A percentile compares a stretch with the other conserved stretches of the same genome.
phyloP scores from a whole-genome alignment of 805 yeast species.

The Zygoascus flipseniorum region DNA sequence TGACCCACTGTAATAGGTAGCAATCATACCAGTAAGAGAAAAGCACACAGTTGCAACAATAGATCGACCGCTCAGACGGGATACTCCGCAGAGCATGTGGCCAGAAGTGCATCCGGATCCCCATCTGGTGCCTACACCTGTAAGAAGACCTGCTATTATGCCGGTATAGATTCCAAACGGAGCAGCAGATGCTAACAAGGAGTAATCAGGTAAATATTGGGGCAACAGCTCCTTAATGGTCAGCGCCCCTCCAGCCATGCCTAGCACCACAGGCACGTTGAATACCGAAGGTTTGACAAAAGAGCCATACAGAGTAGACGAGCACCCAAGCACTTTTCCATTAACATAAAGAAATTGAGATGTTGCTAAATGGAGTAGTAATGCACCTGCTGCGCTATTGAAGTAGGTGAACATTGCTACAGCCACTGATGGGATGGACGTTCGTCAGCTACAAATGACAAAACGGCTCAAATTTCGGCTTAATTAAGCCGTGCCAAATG shows the following conservation, averaged over 20 bases:
- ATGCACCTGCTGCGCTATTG: conserved; percentile 39
- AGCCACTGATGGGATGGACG: no score
- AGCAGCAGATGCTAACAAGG: conserved; percentile 3
- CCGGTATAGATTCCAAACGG: conserved; percentile 11
- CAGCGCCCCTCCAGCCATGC: conserved; percentile 27
- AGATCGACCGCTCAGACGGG: conserved; percentile 38
- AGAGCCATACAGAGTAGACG: conserved; percentile 34
- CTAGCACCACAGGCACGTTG: conserved; percentile 29
- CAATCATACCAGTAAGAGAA: conserved; percentile 28
- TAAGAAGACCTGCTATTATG: conserved; percentile 33
- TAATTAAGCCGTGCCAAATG: no score
- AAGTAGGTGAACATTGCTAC: conserved; percentile 37
- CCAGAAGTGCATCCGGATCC: conserved; percentile 51
- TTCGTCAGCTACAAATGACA: no score
- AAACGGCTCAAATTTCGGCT: no score
- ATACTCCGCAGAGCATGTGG: conserved; percentile 44
- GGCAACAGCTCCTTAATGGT: conserved; percentile 23
- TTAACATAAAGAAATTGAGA: conserved; percentile 32
- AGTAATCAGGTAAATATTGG: conserved; percentile 24
- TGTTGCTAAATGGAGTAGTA: conserved; percentile 39
- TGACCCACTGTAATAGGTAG: conserved; percentile 10
- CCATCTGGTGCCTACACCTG: conserved; percentile 40
- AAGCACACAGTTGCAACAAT: conserved; percentile 38
- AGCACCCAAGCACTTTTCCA: conserved; percentile 41
- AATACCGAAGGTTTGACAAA: conserved; percentile 22